phyloP scores from a whole-genome alignment of 306 rosid genomes.

The Fagus sylvatica region DNA sequence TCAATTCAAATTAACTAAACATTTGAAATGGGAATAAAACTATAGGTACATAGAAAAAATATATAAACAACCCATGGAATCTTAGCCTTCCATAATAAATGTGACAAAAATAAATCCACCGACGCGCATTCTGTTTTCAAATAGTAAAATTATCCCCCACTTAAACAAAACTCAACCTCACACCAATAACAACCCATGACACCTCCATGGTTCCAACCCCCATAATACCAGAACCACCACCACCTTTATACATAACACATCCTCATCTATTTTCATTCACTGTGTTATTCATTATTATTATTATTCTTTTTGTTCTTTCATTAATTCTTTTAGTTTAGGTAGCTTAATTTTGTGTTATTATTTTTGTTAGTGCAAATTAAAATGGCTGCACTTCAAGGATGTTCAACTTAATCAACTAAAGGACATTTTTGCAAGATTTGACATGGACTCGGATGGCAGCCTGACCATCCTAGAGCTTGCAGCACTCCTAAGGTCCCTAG shows the following conservation, averaged over 20 bases:
- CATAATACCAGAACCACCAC: slow-evolving; percentile 2
- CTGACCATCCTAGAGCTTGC: slow-evolving; percentile 80
- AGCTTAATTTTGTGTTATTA: neutral
- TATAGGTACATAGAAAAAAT: neutral
- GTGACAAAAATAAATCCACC: slow-evolving; percentile 10
- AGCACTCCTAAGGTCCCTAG: slow-evolving; percentile 74
- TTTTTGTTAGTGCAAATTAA: too few relatives aligned
- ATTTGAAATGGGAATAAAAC: neutral
- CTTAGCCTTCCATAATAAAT: neutral
- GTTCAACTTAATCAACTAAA: slow-evolving; percentile 55
- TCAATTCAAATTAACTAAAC: too few relatives aligned
- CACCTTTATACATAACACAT: neutral
- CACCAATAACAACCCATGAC: slow-evolving; percentile 1
- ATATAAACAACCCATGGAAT: neutral
- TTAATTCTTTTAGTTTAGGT: neutral
- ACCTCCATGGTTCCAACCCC: neutral
- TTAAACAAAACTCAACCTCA: slow-evolving; percentile 16
- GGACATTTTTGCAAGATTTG: slow-evolving; percentile 65
- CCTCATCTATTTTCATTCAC: neutral
- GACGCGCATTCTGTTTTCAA: neutral
- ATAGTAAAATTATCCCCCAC: slow-evolving; percentile 1
- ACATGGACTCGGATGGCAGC: slow-evolving; percentile 88
- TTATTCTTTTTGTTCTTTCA: neutral
- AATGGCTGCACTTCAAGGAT: slow-evolving; percentile 47
- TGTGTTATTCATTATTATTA: neutral